Conservation (phyloP, 352 stramenopile species). For the Globisporangium emineosum region DNA sequence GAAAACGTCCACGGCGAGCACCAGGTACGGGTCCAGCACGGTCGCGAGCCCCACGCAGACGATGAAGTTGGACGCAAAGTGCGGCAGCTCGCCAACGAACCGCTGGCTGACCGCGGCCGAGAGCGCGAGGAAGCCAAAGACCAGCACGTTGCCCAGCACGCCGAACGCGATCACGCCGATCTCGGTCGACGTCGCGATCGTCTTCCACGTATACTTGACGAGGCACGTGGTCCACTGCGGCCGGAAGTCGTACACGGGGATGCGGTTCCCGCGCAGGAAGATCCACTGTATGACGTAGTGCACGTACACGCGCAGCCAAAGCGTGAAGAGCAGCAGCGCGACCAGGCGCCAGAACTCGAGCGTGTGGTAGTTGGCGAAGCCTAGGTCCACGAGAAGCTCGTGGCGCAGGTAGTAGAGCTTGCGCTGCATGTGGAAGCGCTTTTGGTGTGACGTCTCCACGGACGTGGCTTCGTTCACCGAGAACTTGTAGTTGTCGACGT, state of each 20-base stretch:
- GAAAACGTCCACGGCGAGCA: conserved; percentile 74
- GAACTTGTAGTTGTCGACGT: conserved; percentile 54
- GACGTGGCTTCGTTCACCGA: conserved; percentile 42
- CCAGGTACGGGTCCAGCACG: conserved; percentile 78
- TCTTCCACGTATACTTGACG: conserved; percentile 84
- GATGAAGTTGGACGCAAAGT: conserved; percentile 75
- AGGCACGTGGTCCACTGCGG: conserved; percentile 60
- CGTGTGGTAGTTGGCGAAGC: conserved; percentile 39
- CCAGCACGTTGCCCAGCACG: conserved; percentile 45
- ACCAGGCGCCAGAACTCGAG: conserved; percentile 82
- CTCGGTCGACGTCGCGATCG: conserved; percentile 58
- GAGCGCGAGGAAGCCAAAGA: conserved; percentile 49
- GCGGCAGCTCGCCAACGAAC: conserved; percentile 62
- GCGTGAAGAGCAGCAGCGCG: conserved; percentile 53
- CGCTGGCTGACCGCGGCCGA: conserved; percentile 36
- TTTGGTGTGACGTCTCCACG: conserved; percentile 49
- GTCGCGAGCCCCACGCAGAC: conserved; percentile 71
- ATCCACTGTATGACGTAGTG: conserved; percentile 89
- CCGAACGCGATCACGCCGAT: conserved; percentile 66
- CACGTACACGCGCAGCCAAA: conserved; percentile 87
- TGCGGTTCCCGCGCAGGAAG: conserved; percentile 55
- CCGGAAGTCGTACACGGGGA: conserved; percentile 82
- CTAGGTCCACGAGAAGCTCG: conserved; percentile 79
- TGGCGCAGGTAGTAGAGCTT: conserved; percentile 82
- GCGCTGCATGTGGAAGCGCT: conserved; percentile 52